Evolutionary conservation across 495 filamentous ascomycete genomes (phyloP).

Genomic region (Neurospora sp.): DNA sequence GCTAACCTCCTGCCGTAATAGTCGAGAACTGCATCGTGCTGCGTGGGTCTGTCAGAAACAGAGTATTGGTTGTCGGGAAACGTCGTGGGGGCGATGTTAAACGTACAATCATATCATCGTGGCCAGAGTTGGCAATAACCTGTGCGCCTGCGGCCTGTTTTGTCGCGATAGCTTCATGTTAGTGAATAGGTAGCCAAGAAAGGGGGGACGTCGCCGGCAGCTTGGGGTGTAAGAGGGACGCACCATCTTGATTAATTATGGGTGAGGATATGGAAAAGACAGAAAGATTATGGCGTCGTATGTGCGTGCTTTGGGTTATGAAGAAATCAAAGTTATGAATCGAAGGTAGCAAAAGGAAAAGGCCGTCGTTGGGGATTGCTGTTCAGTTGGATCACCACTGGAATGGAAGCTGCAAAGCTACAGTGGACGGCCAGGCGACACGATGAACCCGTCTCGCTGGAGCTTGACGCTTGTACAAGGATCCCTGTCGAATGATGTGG

Average conservation of each 20-base stretch:
- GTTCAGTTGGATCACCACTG: not conserved
- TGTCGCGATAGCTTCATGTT: not conserved
- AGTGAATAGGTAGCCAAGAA: not conserved
- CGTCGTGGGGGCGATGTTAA: not conserved
- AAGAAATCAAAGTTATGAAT: not conserved
- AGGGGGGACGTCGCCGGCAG: not conserved
- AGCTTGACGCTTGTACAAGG: not conserved
- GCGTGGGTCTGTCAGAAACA: slow-evolving; percentile 4
- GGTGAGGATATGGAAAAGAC: not conserved
- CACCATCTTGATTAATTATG: not conserved
- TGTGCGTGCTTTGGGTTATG: not conserved
- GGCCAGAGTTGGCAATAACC: slow-evolving; percentile 40
- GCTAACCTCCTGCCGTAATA: slow-evolving; percentile 96
- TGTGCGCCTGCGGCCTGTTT: slow-evolving; percentile 22
- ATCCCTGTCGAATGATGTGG: slow-evolving; percentile 6
- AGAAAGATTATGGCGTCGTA: not conserved
- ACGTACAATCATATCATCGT: slow-evolving; percentile 99
- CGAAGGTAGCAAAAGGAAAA: not conserved
- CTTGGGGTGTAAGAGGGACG: not conserved
- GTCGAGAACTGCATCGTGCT: slow-evolving; percentile 97
- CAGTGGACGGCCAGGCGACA: not conserved
- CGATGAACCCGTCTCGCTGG: not conserved
- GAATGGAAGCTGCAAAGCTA: not conserved
- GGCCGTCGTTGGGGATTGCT: not conserved
- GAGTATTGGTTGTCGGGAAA: not conserved